Base-by-base conservation (phyloP, 2,329 filamentous ascomycete genomes). In the Arthrobotrys pseudoclavata region DNA sequence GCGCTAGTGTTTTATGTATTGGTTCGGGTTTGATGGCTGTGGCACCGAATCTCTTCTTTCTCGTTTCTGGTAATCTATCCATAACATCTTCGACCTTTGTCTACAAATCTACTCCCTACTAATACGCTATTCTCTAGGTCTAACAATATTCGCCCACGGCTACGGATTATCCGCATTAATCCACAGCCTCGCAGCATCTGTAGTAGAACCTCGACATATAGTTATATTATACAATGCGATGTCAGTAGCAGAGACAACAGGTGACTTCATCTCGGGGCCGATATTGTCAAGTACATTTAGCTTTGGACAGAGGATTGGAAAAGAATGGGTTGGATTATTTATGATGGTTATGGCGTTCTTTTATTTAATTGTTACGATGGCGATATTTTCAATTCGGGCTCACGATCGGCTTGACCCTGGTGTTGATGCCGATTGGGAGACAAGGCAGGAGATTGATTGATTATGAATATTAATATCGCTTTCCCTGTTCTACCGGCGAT, bases 331-430 rank as follows among this genome's bases (percentile, higher is more conserved):
- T 48, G 45, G 45, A 12, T 20, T 48, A 18, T 48, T 48, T 48
- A 48, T 48, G 45, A 48, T 22, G 45, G 45, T 48, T 48, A 48
- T 48, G 45, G 45, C 45, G 45, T 48, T 48, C n/a, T 48, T 48
- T 22, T 48, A 48, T 48, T 22, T 48, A 6, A 18, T 48, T 22
- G 45, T 22, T 22, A 12, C 45, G 18, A 18, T 48, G n/a, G 45
- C 45, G 45, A 22, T 48, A 22, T 48, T 22, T 48, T 48, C 45
- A 18, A 48, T 48, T 10, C 18, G 45, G 45, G 18, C 18, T 6
- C 45, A 5, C n/a, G 37, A n/a, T n/a, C 37, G 4, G 37, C 4
- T 42, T n/a, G 3, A 42, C 4, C 4, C 4, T 13, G 37, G 12
- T 15, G 37, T 4, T 42, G 37, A 4, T 42, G 37, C 37, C 1